A percentile compares a stretch with the other conserved stretches of the same genome.
phyloP scores from a whole-genome alignment of 805 yeast genomes.

The Hanseniaspora singularis region DNA sequence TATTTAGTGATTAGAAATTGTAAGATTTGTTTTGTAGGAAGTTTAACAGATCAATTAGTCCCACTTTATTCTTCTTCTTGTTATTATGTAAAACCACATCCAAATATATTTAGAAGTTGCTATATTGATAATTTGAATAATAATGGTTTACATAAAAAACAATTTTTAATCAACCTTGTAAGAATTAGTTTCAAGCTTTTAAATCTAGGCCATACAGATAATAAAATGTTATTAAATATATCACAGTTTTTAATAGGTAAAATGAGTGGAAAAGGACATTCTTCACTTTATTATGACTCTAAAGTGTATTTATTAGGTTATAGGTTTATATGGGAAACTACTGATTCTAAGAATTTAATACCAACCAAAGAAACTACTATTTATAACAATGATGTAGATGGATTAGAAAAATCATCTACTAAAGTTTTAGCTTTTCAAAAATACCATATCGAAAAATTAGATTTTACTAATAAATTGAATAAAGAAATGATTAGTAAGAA shows the following conservation, averaged over 20 bases:
- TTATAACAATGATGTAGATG: too few relatives aligned
- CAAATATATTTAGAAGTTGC: conserved; percentile 78
- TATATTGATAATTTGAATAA: conserved; percentile 47
- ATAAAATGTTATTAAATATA: conserved; percentile 73
- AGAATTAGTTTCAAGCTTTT: conserved; percentile 61
- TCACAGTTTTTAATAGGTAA: conserved; percentile 77
- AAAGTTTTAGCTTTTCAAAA: conserved; percentile 17
- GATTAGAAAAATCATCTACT: too few relatives aligned
- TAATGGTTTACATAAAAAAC: conserved; percentile 64
- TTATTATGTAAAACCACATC: conserved; percentile 59
- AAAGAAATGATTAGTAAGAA: conserved; percentile 3
- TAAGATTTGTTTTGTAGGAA: conserved; percentile 72
- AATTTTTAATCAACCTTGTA: conserved; percentile 63
- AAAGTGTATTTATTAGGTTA: conserved; percentile 75
- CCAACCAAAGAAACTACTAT: too few relatives aligned
- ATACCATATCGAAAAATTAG: conserved; percentile 13
- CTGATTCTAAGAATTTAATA: conserved; percentile 37
- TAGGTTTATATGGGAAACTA: conserved; percentile 62
- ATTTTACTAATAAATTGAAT: conserved; percentile 13
- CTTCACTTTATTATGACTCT: conserved; percentile 72
- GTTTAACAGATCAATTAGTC: conserved; percentile 85
- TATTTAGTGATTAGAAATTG: conserved; percentile 56
- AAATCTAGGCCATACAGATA: conserved; percentile 71
- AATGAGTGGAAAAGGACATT: conserved; percentile 90
- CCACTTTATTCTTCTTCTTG: conserved; percentile 78